phyloP scores from a whole-genome alignment of 2,329 filamentous ascomycete genomes.

The Fragosphaeria purpurea region DNA sequence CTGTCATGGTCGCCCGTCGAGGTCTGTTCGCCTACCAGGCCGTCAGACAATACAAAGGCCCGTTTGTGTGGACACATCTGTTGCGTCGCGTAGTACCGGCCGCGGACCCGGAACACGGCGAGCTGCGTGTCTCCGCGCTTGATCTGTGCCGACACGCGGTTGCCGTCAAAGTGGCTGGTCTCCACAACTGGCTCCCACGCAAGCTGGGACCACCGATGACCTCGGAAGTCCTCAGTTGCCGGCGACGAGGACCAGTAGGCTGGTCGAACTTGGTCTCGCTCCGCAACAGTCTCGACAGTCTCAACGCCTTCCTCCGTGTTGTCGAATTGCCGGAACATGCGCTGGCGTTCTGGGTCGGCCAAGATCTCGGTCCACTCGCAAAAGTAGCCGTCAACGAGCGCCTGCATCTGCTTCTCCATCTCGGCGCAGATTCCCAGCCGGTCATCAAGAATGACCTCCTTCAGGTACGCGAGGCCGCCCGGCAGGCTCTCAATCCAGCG shows the following conservation, averaged over 20 bases:
- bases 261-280: constrained; percentile 64
- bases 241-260: constrained; percentile 66
- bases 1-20: constrained; percentile 20
- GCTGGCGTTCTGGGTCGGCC: constrained; percentile 53
- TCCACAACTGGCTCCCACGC: constrained; percentile 74
- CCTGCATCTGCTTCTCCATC: constrained; percentile 79
- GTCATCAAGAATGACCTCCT: constrained; percentile 74
- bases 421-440: constrained; percentile 76
- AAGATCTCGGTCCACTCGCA: constrained; percentile 87
- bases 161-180: constrained; percentile 61
- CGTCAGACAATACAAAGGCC: constrained; percentile 80
- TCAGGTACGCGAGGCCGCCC: constrained; percentile 73
- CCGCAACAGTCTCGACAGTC: constrained; percentile 58
- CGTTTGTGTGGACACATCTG: constrained; percentile 95
- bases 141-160: constrained; percentile 59
- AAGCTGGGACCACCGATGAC: constrained; percentile 52
- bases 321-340: constrained; percentile 65
- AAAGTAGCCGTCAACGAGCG: constrained; percentile 74
- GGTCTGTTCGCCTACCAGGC: constrained; percentile 58
- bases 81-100: constrained; percentile 74
- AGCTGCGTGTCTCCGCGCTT: constrained; percentile 85
- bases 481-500: constrained; percentile 79
- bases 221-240: constrained; percentile 56
- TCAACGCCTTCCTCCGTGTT: constrained; percentile 67
- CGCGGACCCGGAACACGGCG: constrained; percentile 73